These are phyloP conservation scores for Botrytis sinoallii DNA, from an alignment of 2,329 filamentous ascomycete genomes.

Conservation along the genomic window DNA sequence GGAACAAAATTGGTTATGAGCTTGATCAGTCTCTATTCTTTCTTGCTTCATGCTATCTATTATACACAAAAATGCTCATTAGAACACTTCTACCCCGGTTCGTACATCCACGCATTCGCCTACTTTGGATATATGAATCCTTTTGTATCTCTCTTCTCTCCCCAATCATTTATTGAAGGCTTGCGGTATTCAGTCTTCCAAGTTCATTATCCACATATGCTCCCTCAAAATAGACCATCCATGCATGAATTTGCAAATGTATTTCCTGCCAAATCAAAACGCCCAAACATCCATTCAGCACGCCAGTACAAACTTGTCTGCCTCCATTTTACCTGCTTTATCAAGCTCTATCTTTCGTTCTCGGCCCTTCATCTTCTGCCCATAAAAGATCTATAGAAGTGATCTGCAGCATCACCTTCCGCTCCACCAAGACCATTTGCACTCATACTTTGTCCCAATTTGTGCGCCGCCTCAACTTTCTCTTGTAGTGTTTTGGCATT, in stretches of 20 bases:
- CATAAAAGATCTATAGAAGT: slow-evolving; percentile 88
- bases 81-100: background rate
- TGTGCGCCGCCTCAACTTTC: slow-evolving; percentile 80
- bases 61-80: background rate
- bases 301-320: background rate
- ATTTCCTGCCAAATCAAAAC: slow-evolving; percentile 8
- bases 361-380: slow-evolving; percentile 52
- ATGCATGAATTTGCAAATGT: slow-evolving; percentile 1
- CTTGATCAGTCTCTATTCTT: background rate
- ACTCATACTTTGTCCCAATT: slow-evolving; percentile 64
- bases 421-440: slow-evolving; percentile 52
- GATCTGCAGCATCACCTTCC: slow-evolving; percentile 73
- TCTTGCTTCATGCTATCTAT: slow-evolving; percentile 6
- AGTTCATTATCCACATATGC: slow-evolving; percentile 13
- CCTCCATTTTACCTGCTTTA: background rate
- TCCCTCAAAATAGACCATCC: slow-evolving; percentile 5
- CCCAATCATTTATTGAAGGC: background rate
- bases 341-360: background rate
- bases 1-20: background rate
- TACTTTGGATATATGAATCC: background rate
- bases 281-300: slow-evolving; percentile 8
- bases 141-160: background rate
- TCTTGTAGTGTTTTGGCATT: slow-evolving; percentile 77
- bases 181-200: background rate
- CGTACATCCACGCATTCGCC: background rate